A percentile compares a stretch with the other conserved stretches of the same genome.
Evolutionary conservation across 345 rosid genomes (phyloP).

Genomic region (Syzygium jambos): DNA sequence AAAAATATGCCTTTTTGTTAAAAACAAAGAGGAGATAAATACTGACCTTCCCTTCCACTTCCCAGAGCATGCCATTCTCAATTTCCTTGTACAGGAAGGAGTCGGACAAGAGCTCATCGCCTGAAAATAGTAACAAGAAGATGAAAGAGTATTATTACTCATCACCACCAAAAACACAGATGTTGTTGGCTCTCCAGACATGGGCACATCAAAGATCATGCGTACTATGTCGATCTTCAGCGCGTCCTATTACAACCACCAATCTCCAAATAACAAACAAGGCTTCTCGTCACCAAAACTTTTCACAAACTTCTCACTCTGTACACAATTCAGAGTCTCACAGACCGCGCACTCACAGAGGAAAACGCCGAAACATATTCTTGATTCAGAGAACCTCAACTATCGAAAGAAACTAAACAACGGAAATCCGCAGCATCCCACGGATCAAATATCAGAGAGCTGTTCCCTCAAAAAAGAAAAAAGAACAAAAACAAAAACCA

Average conservation of each 20-base stretch:
- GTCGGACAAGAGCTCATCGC: slow-evolving; percentile 93
- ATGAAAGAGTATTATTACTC: background rate
- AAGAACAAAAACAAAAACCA: background rate
- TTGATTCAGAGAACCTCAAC: background rate
- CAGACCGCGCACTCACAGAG: background rate
- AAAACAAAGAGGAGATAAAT: background rate
- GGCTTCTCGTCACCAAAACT: background rate
- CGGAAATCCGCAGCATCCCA: background rate
- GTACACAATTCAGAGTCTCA: background rate
- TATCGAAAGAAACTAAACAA: background rate
- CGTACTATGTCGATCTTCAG: background rate
- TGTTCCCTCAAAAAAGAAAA: background rate
- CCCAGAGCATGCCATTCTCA: slow-evolving; percentile 71
- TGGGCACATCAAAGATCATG: background rate
- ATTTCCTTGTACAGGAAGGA: slow-evolving; percentile 87
- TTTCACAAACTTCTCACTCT: background rate
- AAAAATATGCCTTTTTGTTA: background rate
- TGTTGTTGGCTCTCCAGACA: background rate
- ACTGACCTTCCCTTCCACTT: slow-evolving; percentile 86
- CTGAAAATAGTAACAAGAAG: slow-evolving; percentile 11
- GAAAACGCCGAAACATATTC: background rate
- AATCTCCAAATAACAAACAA: background rate
- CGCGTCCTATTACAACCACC: background rate
- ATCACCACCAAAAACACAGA: background rate
- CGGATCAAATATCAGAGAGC: background rate